phyloP scores from a whole-genome alignment of 108 stramenopile species.

The Hondaea fermentalgiana region DNA sequence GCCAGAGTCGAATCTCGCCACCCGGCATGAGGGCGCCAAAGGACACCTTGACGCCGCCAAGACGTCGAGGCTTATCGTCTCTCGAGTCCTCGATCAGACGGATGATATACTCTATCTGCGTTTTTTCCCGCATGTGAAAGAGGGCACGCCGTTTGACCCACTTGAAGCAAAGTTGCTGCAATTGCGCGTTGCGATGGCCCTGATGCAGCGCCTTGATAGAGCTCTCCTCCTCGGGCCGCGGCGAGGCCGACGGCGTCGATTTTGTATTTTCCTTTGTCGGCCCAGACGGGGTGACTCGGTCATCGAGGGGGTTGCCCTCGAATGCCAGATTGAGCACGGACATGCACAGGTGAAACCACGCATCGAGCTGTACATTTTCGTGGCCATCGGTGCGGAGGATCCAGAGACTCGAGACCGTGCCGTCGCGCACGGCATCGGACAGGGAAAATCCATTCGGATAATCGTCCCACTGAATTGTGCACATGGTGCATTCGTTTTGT shows the following conservation, averaged over 20 bases:
- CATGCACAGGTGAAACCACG: not conserved
- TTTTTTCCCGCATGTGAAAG: not conserved
- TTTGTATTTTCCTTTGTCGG: no score
- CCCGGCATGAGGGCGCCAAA: not conserved
- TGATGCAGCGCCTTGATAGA: not conserved
- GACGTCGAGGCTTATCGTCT: not conserved
- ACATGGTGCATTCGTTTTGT: not conserved
- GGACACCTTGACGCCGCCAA: not conserved
- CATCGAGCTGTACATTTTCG: not conserved
- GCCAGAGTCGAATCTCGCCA: not conserved
- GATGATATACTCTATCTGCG: not conserved
- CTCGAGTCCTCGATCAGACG: not conserved
- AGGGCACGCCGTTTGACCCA: not conserved
- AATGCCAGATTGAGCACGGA: not conserved
- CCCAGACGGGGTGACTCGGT: no score
- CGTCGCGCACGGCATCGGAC: not conserved
- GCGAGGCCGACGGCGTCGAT: no score
- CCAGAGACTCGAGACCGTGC: not conserved
- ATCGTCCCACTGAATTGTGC: not conserved
- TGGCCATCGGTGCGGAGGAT: not conserved
- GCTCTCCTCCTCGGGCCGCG: no score
- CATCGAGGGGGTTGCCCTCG: not conserved
- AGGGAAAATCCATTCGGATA: not conserved
- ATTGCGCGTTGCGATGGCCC: not conserved
- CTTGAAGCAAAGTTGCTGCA: not conserved